phyloP scores from a whole-genome alignment of 257 asterid species.

The Solanum chilense region DNA sequence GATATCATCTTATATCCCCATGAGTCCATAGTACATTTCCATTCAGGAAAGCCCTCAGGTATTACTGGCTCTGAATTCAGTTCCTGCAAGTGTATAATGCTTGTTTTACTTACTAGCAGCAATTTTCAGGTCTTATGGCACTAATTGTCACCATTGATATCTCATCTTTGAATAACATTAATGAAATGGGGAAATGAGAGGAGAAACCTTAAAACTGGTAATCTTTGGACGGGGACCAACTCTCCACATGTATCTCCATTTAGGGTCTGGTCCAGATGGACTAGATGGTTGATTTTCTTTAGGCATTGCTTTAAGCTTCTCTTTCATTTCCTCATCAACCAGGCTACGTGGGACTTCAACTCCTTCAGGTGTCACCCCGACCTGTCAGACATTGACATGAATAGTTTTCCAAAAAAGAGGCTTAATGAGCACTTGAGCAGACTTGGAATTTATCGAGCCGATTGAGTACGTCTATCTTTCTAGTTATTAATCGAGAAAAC shows the following conservation, averaged over 20 bases:
- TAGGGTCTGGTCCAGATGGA: slow-evolving; percentile 89
- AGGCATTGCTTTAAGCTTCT: slow-evolving; percentile 67
- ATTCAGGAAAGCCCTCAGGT: slow-evolving; percentile 86
- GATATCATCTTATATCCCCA: slow-evolving; percentile 97
- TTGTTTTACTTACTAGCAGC: slow-evolving; percentile 11
- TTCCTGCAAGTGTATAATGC: slow-evolving; percentile 37
- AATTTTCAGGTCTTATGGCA: neutral
- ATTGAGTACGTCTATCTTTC: neutral
- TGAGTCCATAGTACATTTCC: slow-evolving; percentile 88
- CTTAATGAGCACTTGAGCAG: neutral
- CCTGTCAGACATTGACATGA: slow-evolving; percentile 33
- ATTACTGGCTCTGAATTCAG: slow-evolving; percentile 93
- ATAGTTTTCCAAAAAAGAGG: neutral
- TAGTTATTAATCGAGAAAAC: neutral
- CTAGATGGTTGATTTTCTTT: slow-evolving; percentile 47
- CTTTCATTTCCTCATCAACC: slow-evolving; percentile 79
- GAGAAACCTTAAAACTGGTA: slow-evolving; percentile 68
- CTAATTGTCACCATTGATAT: neutral
- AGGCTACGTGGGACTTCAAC: slow-evolving; percentile 96
- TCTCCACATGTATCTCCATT: slow-evolving; percentile 99
- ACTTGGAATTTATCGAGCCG: neutral
- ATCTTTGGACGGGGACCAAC: slow-evolving; percentile 71
- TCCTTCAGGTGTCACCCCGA: slow-evolving; percentile 98
- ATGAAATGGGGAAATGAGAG: neutral
- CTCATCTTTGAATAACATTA: neutral